A percentile compares a stretch with the other conserved stretches of the same genome.
Evolutionary conservation across 768 basidiomycete genomes (phyloP).

Genomic region (Hortiboletus campestris): DNA sequence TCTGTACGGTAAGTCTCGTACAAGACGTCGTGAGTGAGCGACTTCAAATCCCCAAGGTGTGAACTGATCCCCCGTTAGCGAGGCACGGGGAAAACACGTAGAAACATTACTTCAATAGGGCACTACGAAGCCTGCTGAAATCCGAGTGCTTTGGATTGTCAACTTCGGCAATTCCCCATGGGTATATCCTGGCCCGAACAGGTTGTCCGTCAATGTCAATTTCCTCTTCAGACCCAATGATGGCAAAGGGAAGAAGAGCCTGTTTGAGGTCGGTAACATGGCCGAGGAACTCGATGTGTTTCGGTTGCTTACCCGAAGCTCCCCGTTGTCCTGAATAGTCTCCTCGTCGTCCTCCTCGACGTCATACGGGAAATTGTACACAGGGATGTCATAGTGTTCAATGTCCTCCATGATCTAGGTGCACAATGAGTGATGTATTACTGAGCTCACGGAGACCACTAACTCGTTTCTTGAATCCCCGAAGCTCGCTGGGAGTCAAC

Average conservation of each 20-base stretch:
- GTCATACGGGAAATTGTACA: constrained; percentile 99
- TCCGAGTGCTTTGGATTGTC: constrained; percentile 99
- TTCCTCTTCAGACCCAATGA: constrained; percentile 97
- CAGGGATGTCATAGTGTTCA: constrained; percentile 95
- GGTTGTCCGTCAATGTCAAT: constrained; percentile 89
- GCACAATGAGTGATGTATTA: constrained; percentile 1
- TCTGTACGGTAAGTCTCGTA: constrained; percentile 98
- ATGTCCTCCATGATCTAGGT: constrained; percentile 98
- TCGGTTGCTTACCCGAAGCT: constrained; percentile 69
- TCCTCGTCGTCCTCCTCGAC: constrained; percentile 99
- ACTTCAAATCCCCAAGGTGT: constrained; percentile 92
- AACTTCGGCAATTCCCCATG: constrained; percentile 98
- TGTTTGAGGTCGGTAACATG: constrained; percentile 28
- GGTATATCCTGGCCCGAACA: constrained; percentile 92
- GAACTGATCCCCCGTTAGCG: constrained; percentile 53
- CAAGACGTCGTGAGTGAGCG: constrained; percentile 88
- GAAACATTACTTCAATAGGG: constrained; percentile 74
- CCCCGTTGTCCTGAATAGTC: constrained; percentile 95
- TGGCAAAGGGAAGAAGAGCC: constrained; percentile 93
- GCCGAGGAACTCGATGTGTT: not conserved
- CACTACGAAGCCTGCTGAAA: constrained; percentile 89
- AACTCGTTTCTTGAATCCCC: constrained; percentile 93
- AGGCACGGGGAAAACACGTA: not conserved
- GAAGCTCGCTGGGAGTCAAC: constrained; percentile 88
- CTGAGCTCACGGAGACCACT: constrained; percentile 20